Evolutionary conservation across 164 flowering plant genomes (phyloP), one percentile per base, ranked within the genome.

Genomic region (Protea cynaroides): DNA sequence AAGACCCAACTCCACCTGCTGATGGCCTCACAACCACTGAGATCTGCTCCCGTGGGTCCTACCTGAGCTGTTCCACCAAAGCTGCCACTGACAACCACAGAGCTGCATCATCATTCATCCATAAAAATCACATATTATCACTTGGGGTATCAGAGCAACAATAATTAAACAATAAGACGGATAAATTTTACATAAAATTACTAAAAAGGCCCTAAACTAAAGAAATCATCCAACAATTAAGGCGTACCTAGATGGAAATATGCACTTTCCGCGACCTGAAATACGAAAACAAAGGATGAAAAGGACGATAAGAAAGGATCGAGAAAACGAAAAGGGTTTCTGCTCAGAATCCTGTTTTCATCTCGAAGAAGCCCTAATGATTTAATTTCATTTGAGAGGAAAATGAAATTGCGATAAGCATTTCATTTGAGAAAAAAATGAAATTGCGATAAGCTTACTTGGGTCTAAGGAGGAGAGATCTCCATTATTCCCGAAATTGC

Each of bases 401-500:
- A 47, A 40, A 40, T n/a, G 4, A 11, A 12, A 10, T 1, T 12
- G 62, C 23, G 40, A 24, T 46, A 37, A 19, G 23, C n/a, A 14
- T 21, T 4, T 13, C 3, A 46, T 12, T 40, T 19, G 22, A 29
- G 22, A 38, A 9, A 0, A 14, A 47, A 40, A 40, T n/a, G 4
- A 11, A 12, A 10, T 1, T 12, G 62, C 23, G 40, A 24, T 46
- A 18, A 7, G n/a, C 81, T 74, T 34, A 89, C 97, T 89, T 14
- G 97, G 94, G 68, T 91, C 74, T 36, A 87, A 71, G 40, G 90
- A 74, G 63, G 88, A 83, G 61, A 89, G 81, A 17, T 89, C 90
- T 22, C 95, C 96, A 49, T 80, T 71, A 71, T 71, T 72, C 47
- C 67, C 69, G 55, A 92, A 92, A 65, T 64, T 58, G 70, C 98